Base-by-base conservation (phyloP, 768 basidiomycete genomes). In the Megacollybia marginata region DNA sequence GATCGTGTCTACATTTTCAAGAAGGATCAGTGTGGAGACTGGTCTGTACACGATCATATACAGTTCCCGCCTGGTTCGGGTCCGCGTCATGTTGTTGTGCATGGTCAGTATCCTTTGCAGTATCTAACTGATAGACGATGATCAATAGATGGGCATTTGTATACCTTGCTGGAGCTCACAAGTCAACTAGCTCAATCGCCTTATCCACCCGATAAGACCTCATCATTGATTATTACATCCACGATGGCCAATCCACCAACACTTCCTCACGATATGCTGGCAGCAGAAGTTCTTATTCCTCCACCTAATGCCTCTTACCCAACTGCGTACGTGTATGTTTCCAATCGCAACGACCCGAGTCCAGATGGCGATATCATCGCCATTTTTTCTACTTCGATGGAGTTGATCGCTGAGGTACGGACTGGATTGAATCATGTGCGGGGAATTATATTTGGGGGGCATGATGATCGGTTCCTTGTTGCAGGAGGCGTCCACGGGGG, bases 261-360 rank as follows among this genome's bases (percentile, higher is more conserved):
- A 1, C 57, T 60, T 10, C 73, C 74, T 1, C 69, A 69, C 48
- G 60, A 62, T 38, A 82, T 83, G 81, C 69, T 77, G 46, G 84
- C 82, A 4, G 82, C 85, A 0, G 89, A 88, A 57, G 75, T 89
- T 53, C 69, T 87, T 48, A 68, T 86, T 50, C 79, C 85, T 0
- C 57, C 66, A 6, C 69, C 80, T 11, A 81, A 80, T 52, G 38
- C 65, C 7, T 59, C 72, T 3, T 84, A 73, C 66, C 70, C 80
- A 0, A 69, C 65, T 1, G 71, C 78, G 2, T 83, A 83, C 62
- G 66, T 90, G 13, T 91, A 88, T 59, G 66, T 79, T 10, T 84
- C 88, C 4, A 92, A 90, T 63, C 74, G 89, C 32, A 83, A 88
- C 56, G 81, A 88, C 57, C 82, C 82, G 5, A 74, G 78, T 18